Base-by-base conservation (phyloP, 1,139 yeast species). In the Sugiyamaella japonica region DNA sequence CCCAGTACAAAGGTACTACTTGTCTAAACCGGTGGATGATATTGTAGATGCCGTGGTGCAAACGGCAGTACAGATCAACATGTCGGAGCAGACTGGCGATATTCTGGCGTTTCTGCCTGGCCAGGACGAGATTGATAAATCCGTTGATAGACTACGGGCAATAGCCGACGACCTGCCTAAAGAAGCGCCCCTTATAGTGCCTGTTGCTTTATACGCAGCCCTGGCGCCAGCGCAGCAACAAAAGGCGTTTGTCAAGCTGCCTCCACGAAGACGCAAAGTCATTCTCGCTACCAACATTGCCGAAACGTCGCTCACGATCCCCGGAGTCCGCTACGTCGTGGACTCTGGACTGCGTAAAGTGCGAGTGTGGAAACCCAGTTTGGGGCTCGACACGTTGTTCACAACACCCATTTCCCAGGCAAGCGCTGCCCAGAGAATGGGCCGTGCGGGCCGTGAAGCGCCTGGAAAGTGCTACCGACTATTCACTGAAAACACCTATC, bases 391-490 rank as follows among this genome's bases (percentile, higher is more conserved):
- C 10, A 88, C 98, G 0, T 79, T 93, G 66, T 75, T 91, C 50
- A 90, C 97, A 0, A 89, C 95, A 0, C 93, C 99, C 1, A 85
- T 95, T 16, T 90, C 98, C 0, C 90, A 88, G 66, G 96, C 98
- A 0, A 87, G 96, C 41, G 99, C 99, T 0, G 82, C 86, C 44
- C 99, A 93, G 74, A 79, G 99, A 72, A 85, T 95, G 56, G 99
- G 99, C 70, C 88, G 99, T 78, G 99, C 99, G 28, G 99, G 99
- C 62, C 89, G 99, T 82, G 98, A 93, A 73, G 79, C 82, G 7
- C 83, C 87, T 42, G 99, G 99, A 51, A 93, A 91, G 69, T 90
- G 95, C 40, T 93, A 79, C 70, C 76, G 99, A 57, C 73, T 93
- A 38, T 95, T 86, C 68, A 84, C 87, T 54, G 98, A 91, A 65